Base-by-base conservation (phyloP, 352 stramenopile genomes). In the Phytopythium sindhum region DNA sequence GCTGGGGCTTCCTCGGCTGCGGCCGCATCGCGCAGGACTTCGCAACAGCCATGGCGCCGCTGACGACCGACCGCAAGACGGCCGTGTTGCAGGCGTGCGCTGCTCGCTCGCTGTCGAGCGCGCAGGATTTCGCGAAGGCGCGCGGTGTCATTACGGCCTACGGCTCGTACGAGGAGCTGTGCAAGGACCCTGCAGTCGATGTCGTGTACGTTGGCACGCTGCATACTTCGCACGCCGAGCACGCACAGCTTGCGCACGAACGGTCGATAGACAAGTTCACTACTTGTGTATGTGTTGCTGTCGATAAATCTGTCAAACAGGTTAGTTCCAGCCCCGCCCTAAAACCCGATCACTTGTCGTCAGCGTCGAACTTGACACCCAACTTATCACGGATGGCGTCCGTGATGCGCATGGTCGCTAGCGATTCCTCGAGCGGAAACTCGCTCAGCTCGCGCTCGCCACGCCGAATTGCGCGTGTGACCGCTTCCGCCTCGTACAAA, bases 151-250 rank as follows among this genome's bases (percentile, higher is more conserved):
- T 75, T 14, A 74, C 51, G 0, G 73, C 79, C 1, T 94, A 97
- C 68, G 90, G 81, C 24, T 91, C 78, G 48, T 98, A 98, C 71
- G 81, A 96, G 41, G 75, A 87, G 60, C 75, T 98, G 24, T 77
- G 81, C 28, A 41, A 70, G 4, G 91, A 98, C 70, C 28, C 79
- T 0, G 62, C 88, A 7, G 82, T 98, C 7, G 88, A 98, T 51
- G 86, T 97, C 56, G 81, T 97, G n/a, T 98, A 98, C 76, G 84
- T 98, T 50, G 92, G 89, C 39, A 97, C 93, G 51, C 63, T 98
- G 21, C 90, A 98, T 71, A 80, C 84, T 12, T 84, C 83, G 61
- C 91, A 97, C 66, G 86, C 83, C 57, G 72, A 83, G 31, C 84
- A 95, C 64, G 78, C 86, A 12, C 69, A 88, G 42, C 58, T 93